These are phyloP conservation scores for Colletotrichum lupini DNA, from an alignment of 2,329 filamentous ascomycete genomes.

Conservation along the genomic window DNA sequence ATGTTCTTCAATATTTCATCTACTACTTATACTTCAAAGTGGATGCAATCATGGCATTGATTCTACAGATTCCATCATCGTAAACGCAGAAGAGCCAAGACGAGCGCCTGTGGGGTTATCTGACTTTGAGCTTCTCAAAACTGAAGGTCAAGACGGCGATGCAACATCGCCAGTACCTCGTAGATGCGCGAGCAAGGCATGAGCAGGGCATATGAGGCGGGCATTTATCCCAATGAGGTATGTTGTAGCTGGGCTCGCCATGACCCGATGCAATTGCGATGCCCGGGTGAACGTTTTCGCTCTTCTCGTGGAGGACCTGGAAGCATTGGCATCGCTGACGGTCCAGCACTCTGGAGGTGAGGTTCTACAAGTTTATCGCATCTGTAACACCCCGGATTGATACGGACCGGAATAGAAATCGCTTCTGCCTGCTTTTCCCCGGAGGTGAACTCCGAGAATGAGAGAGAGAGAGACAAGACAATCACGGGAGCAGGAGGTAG, in stretches of 20 bases:
- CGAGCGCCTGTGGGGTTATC: conserved; percentile 3
- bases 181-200: neutral
- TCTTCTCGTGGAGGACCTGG: neutral
- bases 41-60: neutral
- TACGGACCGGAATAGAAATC: neutral
- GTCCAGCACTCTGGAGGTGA: neutral
- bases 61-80: neutral
- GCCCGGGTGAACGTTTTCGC: conserved; percentile 6
- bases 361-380: too few species aligned
- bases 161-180: neutral
- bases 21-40: neutral
- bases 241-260: conserved; percentile 4
- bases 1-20: neutral
- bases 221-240: neutral
- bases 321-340: neutral
- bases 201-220: neutral
- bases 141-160: conserved; percentile 7
- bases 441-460: neutral
- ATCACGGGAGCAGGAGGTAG: neutral
- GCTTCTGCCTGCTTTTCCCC: neutral
- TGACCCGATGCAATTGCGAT: conserved; percentile 6
- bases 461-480: neutral
- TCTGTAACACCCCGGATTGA: neutral
- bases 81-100: neutral
- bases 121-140: conserved; percentile 3